Percentiles rank a stretch among this genome's conserved stretches.
These are phyloP conservation scores for Nemania diffusa DNA, from an alignment of 2,329 filamentous ascomycete species.

Conservation along the genomic window DNA sequence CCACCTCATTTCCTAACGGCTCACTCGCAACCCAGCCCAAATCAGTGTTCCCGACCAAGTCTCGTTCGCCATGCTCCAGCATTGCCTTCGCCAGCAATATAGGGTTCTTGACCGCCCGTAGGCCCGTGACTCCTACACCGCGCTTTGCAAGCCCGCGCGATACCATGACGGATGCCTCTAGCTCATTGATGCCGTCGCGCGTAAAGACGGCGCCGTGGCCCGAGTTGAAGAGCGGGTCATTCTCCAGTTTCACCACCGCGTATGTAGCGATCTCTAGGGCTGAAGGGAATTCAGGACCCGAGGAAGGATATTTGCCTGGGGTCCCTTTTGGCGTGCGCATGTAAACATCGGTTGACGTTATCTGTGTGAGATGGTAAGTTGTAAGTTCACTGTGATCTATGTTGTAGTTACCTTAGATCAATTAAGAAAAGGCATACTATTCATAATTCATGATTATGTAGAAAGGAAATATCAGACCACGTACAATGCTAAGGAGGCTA, in stretches of 20 bases:
- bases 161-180: conserved; percentile 90
- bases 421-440: not conserved
- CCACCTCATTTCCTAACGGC: conserved; percentile 43
- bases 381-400: not conserved
- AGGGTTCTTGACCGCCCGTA: conserved; percentile 81
- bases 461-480: conserved; percentile 37
- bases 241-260: conserved; percentile 80
- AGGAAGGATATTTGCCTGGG: conserved; percentile 19
- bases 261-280: conserved; percentile 80
- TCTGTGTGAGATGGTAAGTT: conserved; percentile 45
- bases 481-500: conserved; percentile 71
- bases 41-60: conserved; percentile 55
- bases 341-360: conserved; percentile 58
- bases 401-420: too few relatives aligned
- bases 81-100: conserved; percentile 78
- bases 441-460: not conserved
- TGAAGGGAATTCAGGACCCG: conserved; percentile 53
- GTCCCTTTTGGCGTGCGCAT: conserved; percentile 53
- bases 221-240: conserved; percentile 85
- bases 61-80: conserved; percentile 72
- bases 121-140: conserved; percentile 78
- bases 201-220: conserved; percentile 89
- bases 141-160: conserved; percentile 77
- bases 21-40: conserved; percentile 19
- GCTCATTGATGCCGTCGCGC: conserved; percentile 81